Evolutionary conservation across 139 green algal species (phyloP), one percentile per base, ranked within the genome.

Genomic region (Micractinium conductrix): DNA sequence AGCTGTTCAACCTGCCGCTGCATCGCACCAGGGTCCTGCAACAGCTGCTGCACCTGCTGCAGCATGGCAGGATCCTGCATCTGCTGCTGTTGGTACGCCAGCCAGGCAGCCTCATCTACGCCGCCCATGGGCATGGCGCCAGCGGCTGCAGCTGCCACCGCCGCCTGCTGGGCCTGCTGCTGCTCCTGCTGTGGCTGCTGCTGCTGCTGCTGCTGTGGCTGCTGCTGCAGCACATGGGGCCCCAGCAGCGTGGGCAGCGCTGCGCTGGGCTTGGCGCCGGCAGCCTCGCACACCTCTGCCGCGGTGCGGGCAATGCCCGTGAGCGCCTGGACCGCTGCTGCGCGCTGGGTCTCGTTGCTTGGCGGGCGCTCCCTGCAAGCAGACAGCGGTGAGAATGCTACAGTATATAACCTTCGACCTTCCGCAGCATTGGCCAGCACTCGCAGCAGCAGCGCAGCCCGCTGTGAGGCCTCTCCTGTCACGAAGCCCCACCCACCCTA

Each of bases 321-420:
- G 28, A 79, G 73, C 12, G 73, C 44, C 8, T 30, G 4, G 30
- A 79, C 73, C 9, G 73, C 44, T 0, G n/a, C 45, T 0, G 73
- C 73, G 17, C 73, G 73, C 73, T 79, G 73, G 30, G 53, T 26
- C 73, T 63, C 73, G 73, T 79, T 79, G 73, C 73, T 79, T 10
- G 73, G 73, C 28, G 73, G 73, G 22, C 73, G 73, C 45, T 79
- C 73, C 73, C 73, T 79, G 73, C 73, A 44, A n/a, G n/a, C 12
- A 30, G 35, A 28, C 7, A 67, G 30, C 24, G 21, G 48, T 10
- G 12, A 58, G 48, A 14, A 58, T 10, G 12, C 12, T 58, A n/a
- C n/a, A n/a, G n/a, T n/a, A n/a, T n/a, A n/a, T n/a, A n/a, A n/a
- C n/a, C n/a, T n/a, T n/a, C n/a, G n/a, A n/a, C n/a, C n/a, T n/a